Base-by-base conservation (phyloP, 306 rosid species). In the Casuarina equisetifolia region DNA sequence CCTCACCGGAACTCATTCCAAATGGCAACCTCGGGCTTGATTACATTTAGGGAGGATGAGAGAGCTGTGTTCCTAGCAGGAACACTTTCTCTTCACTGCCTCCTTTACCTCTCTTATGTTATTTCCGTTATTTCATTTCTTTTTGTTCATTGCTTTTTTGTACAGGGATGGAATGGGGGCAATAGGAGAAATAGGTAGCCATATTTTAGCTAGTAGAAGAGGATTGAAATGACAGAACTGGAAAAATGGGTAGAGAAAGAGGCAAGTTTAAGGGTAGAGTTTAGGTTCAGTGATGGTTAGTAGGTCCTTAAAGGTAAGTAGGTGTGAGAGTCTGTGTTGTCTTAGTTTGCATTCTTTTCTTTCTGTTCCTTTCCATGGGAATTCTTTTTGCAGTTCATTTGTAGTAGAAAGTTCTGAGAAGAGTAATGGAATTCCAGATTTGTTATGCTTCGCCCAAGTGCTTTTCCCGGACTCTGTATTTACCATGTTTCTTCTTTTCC, bases 341-440 rank as follows among this genome's bases (percentile, higher is more conserved):
- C 72, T 72, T 20, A 59, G 61, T 45, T 64, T 78, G 88, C 87
- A 80, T 91, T 92, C 88, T 80, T 90, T 89, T 86, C 82, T 59
- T 74, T 81, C 74, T 50, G 61, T 84, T 91, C 92, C 81, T 86
- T 42, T 82, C 77, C 36, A 35, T 86, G 86, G 89, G 92, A 88
- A 93, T 93, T 93, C 98, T 93, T 96, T 96, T 96, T 96, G 98
- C 97, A 96, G 98, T 91, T 89, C 80, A 88, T 84, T 91, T 96
- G 91, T 91, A 91, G 97, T 89, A 78, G 74, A 82, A 86, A 83
- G 61, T 84, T 89, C 82, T 87, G 89, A 87, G 85, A 86, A 79
- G 86, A 89, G 93, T 83, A 88, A 88, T 86, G 86, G 78, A 84
- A 83, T 82, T 85, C 79, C 82, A 83, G 76, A 81, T 81, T 86